A percentile compares a stretch with the other conserved stretches of the same genome.
These are phyloP conservation scores for Aurantiochytrium sp. DNA, from an alignment of 108 stramenopile species.

Conservation along the genomic window DNA sequence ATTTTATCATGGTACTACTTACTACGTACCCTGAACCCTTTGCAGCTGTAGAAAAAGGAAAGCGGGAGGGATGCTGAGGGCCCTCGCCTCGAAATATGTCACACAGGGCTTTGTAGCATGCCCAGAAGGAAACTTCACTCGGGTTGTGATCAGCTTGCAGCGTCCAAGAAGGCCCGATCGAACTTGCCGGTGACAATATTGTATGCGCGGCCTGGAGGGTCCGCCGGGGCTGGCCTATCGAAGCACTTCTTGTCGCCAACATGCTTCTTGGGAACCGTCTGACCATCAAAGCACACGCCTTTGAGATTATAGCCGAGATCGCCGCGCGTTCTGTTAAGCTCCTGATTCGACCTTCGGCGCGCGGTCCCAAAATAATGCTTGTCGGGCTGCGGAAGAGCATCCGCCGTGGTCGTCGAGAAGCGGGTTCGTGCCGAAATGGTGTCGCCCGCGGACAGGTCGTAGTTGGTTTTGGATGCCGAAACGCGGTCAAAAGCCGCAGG, in stretches of 20 bases:
- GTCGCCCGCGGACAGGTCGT: background rate
- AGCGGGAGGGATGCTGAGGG: no score
- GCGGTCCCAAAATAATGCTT: background rate
- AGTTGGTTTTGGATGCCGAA: constrained; percentile 24
- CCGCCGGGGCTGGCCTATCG: background rate
- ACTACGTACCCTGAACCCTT: no score
- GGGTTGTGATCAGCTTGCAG: no score
- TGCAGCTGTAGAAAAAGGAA: no score
- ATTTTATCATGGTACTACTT: no score
- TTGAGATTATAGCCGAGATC: background rate
- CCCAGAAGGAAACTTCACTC: no score
- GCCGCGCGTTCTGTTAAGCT: background rate
- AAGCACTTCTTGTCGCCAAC: background rate
- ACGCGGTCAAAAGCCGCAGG: background rate
- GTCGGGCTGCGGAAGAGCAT: background rate
- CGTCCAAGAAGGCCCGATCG: no score
- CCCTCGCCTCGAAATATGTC: no score
- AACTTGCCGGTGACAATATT: background rate
- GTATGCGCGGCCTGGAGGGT: background rate
- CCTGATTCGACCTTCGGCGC: background rate
- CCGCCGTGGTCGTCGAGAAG: background rate
- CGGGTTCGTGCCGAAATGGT: background rate
- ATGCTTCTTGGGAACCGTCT: background rate
- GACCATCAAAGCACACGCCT: background rate
- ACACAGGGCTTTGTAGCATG: no score